Conservation (phyloP, 169 alveolate genomes). For the Babesia caballi region DNA sequence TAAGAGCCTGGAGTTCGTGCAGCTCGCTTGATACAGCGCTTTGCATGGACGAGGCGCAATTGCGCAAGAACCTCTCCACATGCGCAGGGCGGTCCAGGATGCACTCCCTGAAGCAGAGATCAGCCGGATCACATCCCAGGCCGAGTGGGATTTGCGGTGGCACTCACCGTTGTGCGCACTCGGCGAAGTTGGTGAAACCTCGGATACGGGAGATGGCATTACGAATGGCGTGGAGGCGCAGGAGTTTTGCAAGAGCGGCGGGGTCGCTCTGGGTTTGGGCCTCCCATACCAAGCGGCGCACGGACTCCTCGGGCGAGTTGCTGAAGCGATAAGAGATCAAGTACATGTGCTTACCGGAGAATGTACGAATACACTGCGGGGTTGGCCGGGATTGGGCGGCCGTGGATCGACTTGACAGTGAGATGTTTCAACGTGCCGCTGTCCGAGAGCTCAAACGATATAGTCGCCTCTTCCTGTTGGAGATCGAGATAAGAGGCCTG, state of each 20-base stretch:
- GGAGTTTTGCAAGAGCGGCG: constrained; percentile 9
- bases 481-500: constrained; percentile 18
- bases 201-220: constrained; percentile 20
- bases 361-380: constrained; percentile 19
- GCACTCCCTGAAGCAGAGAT: constrained; percentile 43
- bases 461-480: constrained; percentile 26
- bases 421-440: constrained; percentile 25
- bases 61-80: constrained; percentile 24
- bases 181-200: constrained; percentile 31
- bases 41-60: constrained; percentile 5
- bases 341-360: neutral
- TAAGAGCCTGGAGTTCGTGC: neutral
- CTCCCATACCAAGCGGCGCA: constrained; percentile 42
- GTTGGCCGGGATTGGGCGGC: constrained; percentile 14
- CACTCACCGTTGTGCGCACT: constrained; percentile 46
- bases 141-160: neutral
- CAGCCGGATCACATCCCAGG: neutral
- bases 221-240: constrained; percentile 13
- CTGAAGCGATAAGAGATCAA: constrained; percentile 5
- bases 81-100: constrained; percentile 15
- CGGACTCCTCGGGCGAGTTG: constrained; percentile 18
- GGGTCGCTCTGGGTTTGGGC: constrained; percentile 49
- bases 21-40: neutral
- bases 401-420: constrained; percentile 1
- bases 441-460: constrained; percentile 42